Base-by-base conservation (phyloP, 129 eudicot genomes). In the Calendula officinalis region DNA sequence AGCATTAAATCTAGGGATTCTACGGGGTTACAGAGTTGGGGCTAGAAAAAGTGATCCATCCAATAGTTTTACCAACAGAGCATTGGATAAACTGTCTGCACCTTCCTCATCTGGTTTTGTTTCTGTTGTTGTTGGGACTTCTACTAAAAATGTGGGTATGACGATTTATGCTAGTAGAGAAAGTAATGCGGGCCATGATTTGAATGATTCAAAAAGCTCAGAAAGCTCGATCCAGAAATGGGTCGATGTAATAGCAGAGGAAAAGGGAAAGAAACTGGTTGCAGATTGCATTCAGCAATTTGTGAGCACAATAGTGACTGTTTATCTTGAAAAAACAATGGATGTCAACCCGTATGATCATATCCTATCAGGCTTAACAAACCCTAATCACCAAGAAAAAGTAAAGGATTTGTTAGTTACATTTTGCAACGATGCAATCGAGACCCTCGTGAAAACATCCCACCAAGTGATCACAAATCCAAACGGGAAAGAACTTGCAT, bases 301-400 rank as follows among this genome's bases (percentile, higher is more conserved):
- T 62, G 99, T 94, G 64, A 83, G 90, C 80, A 86, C 99, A 0
- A 85, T 87, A 7, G 86, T 94, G 42, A 69, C 95, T 4, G 90
- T 84, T 46, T 94, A 83, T 67, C 92, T 94, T 5, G 99, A 86
- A 54, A 94, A 89, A 40, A 94, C 99, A 1, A 77, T 82, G 87
- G 73, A 83, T 60, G 71, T 94, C 30, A 94, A 94, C 74, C 71
- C 95, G n/a, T 94, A 79, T 32, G 89, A 88, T 15, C 89, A 88
- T 9, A 15, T 94, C 5, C 78, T 88, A 57, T 68, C 87, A 2
- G 97, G 97, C 17, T 56, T 94, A 73, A 88, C 97, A 0, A 88
- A 94, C 70, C 99, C 99, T 17, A 88, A 88, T 59, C 99, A 94
- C 40, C 89, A 94, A 52, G 77, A 63, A 38, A 71, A 74, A 72